phyloP scores from a whole-genome alignment of 2,329 filamentous ascomycete species.

The Akanthomyces uredinophilus region DNA sequence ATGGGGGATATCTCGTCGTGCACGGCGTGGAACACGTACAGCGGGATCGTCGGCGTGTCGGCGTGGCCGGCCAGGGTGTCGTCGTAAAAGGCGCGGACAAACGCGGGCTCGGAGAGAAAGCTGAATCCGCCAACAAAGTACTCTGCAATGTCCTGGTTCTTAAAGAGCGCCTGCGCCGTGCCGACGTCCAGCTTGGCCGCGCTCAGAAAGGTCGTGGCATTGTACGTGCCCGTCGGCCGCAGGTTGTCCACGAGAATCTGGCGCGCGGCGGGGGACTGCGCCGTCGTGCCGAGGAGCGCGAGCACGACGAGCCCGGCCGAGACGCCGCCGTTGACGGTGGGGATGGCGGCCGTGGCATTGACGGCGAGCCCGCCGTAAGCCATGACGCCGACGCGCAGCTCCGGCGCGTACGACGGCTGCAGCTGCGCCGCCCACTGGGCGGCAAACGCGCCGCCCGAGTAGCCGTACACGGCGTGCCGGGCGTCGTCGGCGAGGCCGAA shows the following conservation, averaged over 20 bases:
- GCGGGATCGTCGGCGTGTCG: neutral
- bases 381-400: slow-evolving; percentile 43
- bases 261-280: slow-evolving; percentile 19
- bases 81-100: neutral
- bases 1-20: neutral
- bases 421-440: slow-evolving; percentile 49
- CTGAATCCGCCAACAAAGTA: slow-evolving; percentile 11
- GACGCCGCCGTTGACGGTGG: slow-evolving; percentile 26
- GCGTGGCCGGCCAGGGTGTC: neutral
- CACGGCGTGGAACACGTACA: slow-evolving; percentile 3
- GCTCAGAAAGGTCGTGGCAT: slow-evolving; percentile 5
- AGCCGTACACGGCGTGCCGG: slow-evolving; percentile 46
- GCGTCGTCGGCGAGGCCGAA: slow-evolving; percentile 31
- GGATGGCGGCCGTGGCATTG: slow-evolving; percentile 33
- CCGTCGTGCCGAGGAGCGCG: slow-evolving; percentile 19
- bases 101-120: neutral
- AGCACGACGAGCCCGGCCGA: slow-evolving; percentile 20
- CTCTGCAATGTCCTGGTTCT: slow-evolving; percentile 5
- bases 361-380: slow-evolving; percentile 45
- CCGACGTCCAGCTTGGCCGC: neutral
- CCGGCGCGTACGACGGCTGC: slow-evolving; percentile 47
- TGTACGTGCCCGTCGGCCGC: slow-evolving; percentile 5
- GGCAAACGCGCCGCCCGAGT: slow-evolving; percentile 49
- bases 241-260: slow-evolving; percentile 6
- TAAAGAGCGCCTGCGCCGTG: neutral